A percentile compares a stretch with the other conserved stretches of the same genome.
These are phyloP conservation scores for Ogataea philodendri DNA, from an alignment of 805 yeast species.

Conservation along the genomic window DNA sequence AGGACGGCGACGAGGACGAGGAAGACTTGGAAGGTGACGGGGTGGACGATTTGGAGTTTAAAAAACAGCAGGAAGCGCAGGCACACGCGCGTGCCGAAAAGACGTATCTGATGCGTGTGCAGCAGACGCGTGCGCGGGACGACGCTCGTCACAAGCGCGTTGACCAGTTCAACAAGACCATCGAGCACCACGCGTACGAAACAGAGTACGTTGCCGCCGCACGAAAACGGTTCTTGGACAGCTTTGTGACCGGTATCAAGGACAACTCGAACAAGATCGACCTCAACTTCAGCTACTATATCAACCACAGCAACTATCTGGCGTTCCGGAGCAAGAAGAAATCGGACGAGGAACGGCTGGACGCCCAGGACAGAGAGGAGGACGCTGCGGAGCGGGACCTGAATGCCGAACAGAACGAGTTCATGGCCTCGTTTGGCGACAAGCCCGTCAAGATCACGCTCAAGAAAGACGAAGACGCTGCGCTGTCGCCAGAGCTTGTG, in stretches of 20 bases:
- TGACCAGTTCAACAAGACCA: constrained; percentile 35
- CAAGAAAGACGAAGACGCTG: constrained; percentile 11
- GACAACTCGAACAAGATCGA: constrained; percentile 34
- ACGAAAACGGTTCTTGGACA: constrained; percentile 27
- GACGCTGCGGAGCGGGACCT: constrained; percentile 29
- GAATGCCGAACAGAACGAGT: constrained; percentile 15
- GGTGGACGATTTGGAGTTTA: constrained; percentile 15
- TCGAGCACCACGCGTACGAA: constrained; percentile 29
- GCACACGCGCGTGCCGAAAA: constrained; percentile 23
- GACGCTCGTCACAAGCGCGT: constrained; percentile 30
- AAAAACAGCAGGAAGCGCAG: constrained; percentile 21
- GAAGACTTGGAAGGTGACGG: constrained; percentile 22
- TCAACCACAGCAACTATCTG: constrained; percentile 44
- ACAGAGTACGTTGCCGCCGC: constrained; percentile 20
- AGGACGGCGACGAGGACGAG: constrained; percentile 32
- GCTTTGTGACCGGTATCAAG: constrained; percentile 29
- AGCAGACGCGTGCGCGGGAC: constrained; percentile 27
- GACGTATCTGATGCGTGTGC: constrained; percentile 13
- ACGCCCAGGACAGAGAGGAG: constrained; percentile 39
- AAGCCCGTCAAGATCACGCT: constrained; percentile 25
- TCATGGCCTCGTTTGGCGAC: constrained; percentile 18
- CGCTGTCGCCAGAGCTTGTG: constrained; percentile 13
- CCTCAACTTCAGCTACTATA: constrained; percentile 35
- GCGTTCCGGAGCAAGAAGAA: constrained; percentile 38
- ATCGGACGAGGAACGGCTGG: constrained; percentile 43